Conservation (phyloP, 441 rosid species). For the Erodium texanum region DNA sequence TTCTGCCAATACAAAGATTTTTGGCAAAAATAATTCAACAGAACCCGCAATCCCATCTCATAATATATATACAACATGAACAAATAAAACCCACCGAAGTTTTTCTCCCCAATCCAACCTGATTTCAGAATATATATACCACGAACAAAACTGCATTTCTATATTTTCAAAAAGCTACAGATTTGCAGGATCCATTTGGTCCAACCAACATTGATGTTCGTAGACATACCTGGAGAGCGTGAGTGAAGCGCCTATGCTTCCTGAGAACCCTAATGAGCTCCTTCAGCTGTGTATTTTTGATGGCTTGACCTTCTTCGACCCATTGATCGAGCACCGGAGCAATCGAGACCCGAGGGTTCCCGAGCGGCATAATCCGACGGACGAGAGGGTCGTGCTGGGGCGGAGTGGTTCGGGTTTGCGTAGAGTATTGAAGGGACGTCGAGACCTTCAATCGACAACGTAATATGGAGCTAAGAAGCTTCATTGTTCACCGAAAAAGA, state of each 20-base stretch:
- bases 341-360: conserved; percentile 12
- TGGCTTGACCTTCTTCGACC: conserved; percentile 19
- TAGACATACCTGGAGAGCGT: conserved; percentile 21
- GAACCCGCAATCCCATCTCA: too few species aligned
- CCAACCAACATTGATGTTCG: neutral
- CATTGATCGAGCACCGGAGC: conserved; percentile 22
- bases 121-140: too few species aligned
- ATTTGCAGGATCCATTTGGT: neutral
- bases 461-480: neutral
- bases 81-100: too few species aligned
- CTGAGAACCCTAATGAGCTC: conserved; percentile 13
- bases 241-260: conserved; percentile 12
- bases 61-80: neutral
- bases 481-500: neutral
- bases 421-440: neutral
- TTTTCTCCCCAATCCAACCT: too few species aligned
- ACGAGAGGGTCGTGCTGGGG: neutral
- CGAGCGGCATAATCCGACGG: neutral
- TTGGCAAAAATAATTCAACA: neutral
- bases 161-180: neutral
- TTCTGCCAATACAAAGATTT: neutral
- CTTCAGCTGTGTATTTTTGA: conserved; percentile 11
- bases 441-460: neutral
- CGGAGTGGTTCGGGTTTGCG: neutral
- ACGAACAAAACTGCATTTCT: neutral